A percentile compares a stretch with the other conserved stretches of the same genome.
Conservation (phyloP, 2,329 filamentous ascomycete genomes). For the Fusarium sp. region DNA sequence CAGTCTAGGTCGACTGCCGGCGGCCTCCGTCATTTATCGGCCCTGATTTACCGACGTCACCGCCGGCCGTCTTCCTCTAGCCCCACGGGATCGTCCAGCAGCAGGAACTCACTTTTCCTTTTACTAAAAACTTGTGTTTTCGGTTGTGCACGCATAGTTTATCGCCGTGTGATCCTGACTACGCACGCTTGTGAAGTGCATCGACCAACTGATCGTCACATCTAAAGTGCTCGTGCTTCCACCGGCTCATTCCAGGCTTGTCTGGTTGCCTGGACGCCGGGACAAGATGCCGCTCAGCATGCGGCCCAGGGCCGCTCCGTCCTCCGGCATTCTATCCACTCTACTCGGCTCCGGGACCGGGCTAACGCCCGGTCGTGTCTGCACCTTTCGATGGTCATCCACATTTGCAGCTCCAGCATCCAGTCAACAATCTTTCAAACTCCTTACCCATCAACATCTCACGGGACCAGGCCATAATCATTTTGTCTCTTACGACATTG, state of each 20-base stretch:
- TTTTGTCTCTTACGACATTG: constrained; percentile 49
- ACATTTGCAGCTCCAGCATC: not conserved
- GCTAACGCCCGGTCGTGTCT: constrained; percentile 1
- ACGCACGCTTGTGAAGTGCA: constrained; percentile 7
- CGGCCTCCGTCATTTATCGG: constrained; percentile 24
- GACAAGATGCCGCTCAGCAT: constrained; percentile 20
- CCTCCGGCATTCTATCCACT: constrained; percentile 28
- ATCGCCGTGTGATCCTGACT: constrained; percentile 15
- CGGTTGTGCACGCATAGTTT: not conserved
- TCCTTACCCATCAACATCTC: constrained; percentile 50
- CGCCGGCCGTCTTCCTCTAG: not conserved
- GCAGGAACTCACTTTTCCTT: constrained; percentile 30
- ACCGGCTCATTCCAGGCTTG: constrained; percentile 1
- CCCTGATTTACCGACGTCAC: constrained; percentile 33
- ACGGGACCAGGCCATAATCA: constrained; percentile 27
- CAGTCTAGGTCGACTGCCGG: not conserved
- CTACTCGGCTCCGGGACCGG: constrained; percentile 19
- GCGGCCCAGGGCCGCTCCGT: constrained; percentile 14
- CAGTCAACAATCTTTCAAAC: constrained; percentile 29
- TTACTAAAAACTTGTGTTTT: constrained; percentile 13
- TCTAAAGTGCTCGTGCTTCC: not conserved
- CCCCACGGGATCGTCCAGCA: constrained; percentile 31
- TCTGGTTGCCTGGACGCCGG: not conserved
- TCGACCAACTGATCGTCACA: constrained; percentile 6
- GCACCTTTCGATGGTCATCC: constrained; percentile 19